Evolutionary conservation across 2,329 filamentous ascomycete species (phyloP).

Genomic region (Aspergillus carbonarius): DNA sequence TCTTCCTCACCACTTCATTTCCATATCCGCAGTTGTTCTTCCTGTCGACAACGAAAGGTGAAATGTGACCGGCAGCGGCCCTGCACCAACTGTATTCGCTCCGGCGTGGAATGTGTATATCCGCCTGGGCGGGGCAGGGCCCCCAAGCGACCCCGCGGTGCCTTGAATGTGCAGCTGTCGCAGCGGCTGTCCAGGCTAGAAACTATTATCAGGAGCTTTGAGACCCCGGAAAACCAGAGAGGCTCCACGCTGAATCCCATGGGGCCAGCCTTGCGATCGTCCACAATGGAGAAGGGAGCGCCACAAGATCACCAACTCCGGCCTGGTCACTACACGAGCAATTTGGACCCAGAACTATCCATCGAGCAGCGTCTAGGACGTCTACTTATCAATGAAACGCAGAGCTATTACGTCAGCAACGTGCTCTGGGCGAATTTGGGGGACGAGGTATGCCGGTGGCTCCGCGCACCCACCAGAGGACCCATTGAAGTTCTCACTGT

Average conservation of each 20-base stretch:
- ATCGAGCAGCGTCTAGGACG: slow-evolving; percentile 51
- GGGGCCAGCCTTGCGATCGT: slow-evolving; percentile 25
- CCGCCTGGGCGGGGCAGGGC: slow-evolving; percentile 25
- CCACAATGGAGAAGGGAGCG: background rate
- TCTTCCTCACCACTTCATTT: background rate
- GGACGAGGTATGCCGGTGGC: slow-evolving; percentile 48
- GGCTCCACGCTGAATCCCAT: background rate
- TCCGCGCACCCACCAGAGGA: background rate
- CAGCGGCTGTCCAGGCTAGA: slow-evolving; percentile 56
- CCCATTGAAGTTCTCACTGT: background rate
- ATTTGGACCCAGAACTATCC: background rate
- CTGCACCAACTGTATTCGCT: slow-evolving; percentile 46
- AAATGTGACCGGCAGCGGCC: slow-evolving; percentile 45
- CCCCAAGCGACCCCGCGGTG: slow-evolving; percentile 15
- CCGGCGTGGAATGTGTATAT: slow-evolving; percentile 37
- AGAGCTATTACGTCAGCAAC: slow-evolving; percentile 62
- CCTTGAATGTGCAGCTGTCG: slow-evolving; percentile 38
- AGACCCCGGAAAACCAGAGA: slow-evolving; percentile 30
- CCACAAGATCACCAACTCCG: background rate
- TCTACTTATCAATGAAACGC: slow-evolving; percentile 59
- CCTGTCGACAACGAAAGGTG: slow-evolving; percentile 42
- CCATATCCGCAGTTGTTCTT: slow-evolving; percentile 25
- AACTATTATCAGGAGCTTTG: slow-evolving; percentile 56
- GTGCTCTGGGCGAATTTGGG: slow-evolving; percentile 62
- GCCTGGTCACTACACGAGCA: background rate